phyloP scores from a whole-genome alignment of 2,329 filamentous ascomycete species.

The Herpomyces periplanetae region DNA sequence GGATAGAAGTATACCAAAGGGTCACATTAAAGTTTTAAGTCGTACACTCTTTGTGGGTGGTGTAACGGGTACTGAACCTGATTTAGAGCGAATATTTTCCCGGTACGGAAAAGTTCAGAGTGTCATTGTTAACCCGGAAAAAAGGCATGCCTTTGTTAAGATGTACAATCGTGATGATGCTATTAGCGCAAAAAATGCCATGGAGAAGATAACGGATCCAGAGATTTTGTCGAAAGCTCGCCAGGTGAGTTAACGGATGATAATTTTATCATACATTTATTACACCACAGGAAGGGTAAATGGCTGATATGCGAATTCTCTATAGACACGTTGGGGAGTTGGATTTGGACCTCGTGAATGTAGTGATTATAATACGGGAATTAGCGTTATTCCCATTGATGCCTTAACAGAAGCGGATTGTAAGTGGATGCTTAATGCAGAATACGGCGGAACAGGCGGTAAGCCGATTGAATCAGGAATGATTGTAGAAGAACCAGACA shows the following conservation, averaged over 20 bases:
- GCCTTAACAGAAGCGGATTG: conserved; percentile 79
- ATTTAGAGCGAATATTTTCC: conserved; percentile 40
- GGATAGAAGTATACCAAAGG: conserved; percentile 29
- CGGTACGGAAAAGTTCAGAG: conserved; percentile 66
- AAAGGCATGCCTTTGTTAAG: conserved; percentile 92
- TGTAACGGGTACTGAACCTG: conserved; percentile 40
- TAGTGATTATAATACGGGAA: conserved; percentile 64
- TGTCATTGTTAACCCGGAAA: conserved; percentile 90
- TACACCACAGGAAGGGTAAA: conserved; percentile 1
- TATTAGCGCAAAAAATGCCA: conserved; percentile 39
- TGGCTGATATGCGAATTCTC: no score
- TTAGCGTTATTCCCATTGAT: conserved; percentile 70
- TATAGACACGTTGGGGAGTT: conserved; percentile 71
- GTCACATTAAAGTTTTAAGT: conserved; percentile 57
- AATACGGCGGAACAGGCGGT: conserved; percentile 69
- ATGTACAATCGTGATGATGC: conserved; percentile 74
- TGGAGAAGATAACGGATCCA: conserved; percentile 35
- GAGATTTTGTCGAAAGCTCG: conserved; percentile 23
- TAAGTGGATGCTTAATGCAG: conserved; percentile 83
- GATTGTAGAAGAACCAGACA: conserved; percentile 83
- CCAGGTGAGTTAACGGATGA: conserved; percentile 6
- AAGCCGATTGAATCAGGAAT: conserved; percentile 38
- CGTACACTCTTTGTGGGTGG: conserved; percentile 86
- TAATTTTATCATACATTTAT: conserved; percentile 1
- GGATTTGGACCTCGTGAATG: conserved; percentile 88